Percentiles rank a stretch among this genome's conserved stretches.
phyloP scores from a whole-genome alignment of 140 eudicot species.

The Stevia rebaudiana region DNA sequence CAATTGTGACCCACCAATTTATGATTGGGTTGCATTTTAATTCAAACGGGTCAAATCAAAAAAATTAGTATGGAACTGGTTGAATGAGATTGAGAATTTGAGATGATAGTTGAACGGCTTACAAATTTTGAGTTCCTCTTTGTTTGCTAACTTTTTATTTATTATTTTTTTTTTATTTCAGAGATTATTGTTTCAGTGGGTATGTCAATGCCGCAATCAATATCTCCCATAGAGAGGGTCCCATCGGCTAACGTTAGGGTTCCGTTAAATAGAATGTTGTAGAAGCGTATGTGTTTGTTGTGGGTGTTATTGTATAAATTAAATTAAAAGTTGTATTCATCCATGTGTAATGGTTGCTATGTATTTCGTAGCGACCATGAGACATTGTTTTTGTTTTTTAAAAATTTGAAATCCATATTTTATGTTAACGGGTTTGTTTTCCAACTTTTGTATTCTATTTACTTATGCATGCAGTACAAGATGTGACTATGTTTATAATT shows the following conservation, averaged over 20 bases:
- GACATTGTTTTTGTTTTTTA: conserved; percentile 12
- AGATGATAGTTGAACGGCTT: too few relatives aligned
- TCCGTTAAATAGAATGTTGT: conserved; percentile 49
- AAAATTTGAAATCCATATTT: conserved; percentile 4
- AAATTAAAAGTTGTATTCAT: neutral
- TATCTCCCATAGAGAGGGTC: conserved; percentile 53
- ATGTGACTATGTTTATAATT: too few relatives aligned
- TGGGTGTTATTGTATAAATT: conserved; percentile 7
- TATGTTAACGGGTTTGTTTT: conserved; percentile 6
- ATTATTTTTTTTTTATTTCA: conserved; percentile 34
- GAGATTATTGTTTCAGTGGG: conserved; percentile 91
- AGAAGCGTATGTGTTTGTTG: neutral
- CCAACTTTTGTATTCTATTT: too few relatives aligned
- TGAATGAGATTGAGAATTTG: too few relatives aligned
- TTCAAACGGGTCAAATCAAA: neutral
- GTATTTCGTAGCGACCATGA: neutral
- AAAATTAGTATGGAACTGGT: too few relatives aligned
- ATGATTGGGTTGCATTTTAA: neutral
- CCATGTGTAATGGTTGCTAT: neutral
- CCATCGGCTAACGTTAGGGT: conserved; percentile 39
- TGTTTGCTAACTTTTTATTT: neutral
- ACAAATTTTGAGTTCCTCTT: too few relatives aligned
- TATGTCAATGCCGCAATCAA: conserved; percentile 85
- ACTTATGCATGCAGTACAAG: too few relatives aligned
- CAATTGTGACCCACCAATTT: neutral